Base-by-base conservation (phyloP, 768 basidiomycete species). In the Obba rivulosa region DNA sequence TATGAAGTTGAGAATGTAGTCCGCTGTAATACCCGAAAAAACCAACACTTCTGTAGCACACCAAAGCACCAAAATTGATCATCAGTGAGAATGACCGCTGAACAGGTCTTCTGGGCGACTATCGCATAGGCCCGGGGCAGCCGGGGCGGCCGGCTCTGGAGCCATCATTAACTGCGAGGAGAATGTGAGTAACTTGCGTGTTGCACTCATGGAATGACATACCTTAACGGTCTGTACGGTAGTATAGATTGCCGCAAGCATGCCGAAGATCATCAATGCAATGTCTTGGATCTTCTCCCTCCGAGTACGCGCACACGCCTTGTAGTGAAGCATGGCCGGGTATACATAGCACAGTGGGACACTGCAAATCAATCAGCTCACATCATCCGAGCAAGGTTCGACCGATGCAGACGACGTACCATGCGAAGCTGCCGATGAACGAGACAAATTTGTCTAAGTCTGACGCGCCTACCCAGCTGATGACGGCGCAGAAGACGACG, bases 391-490 rank as follows among this genome's bases (percentile, higher is more conserved):
- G 13, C 34, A 25, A 20, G 17, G 11, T 21, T 7, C 5, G 13
- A 25, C n/a, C n/a, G n/a, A n/a, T n/a, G n/a, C n/a, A n/a, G n/a
- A 20, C 9, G 24, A 59, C 87, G 58, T 53, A 92, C 92, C 93
- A 96, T 51, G 94, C 94, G 60, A 93, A 92, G 61, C 88, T 86
- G 41, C 95, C 95, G 50, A 97, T 77, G 58, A 97, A 82, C 14
- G 90, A 81, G 14, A 96, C 94, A 62, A 96, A 96, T 69, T 96
- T 97, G 70, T 98, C 95, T 38, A 98, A 69, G 66, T 96, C 94
- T 31, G 71, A 76, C 11, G 92, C 90, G 14, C 94, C 95, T 11
- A 74, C 67, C 82, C 84, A 85, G 59, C 85, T 87, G 57, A 97
- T 71, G 40, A 74, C 74, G n/a, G 89, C 89, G 66, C 92, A 92